Conservation (phyloP, 2,329 filamentous ascomycete species). For the Ophiostoma sp. region DNA sequence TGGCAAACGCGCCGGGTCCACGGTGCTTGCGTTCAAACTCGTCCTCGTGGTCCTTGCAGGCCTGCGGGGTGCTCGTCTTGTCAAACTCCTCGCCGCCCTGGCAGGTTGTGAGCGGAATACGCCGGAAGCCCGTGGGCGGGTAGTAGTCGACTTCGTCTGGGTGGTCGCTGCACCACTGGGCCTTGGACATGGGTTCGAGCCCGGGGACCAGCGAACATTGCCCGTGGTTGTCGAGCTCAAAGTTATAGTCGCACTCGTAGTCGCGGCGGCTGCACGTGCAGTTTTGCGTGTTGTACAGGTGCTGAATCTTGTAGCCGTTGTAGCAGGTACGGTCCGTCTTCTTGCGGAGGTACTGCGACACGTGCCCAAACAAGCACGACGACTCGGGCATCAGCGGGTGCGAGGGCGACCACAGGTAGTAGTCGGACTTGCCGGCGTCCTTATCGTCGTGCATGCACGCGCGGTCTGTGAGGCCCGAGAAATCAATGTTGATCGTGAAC, state of each 20-base stretch:
- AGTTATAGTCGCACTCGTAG: slow-evolving; percentile 98
- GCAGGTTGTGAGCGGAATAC: slow-evolving; percentile 88
- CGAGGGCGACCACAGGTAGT: slow-evolving; percentile 81
- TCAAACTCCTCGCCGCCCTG: slow-evolving; percentile 73
- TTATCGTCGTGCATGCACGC: slow-evolving; percentile 69
- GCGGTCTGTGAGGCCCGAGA: slow-evolving; percentile 73
- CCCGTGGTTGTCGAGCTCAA: slow-evolving; percentile 73
- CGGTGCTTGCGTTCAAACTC: slow-evolving; percentile 70
- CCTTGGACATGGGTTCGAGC: slow-evolving; percentile 57
- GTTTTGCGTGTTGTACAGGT: slow-evolving; percentile 71
- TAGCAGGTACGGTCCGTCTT: slow-evolving; percentile 75
- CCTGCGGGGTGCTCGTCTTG: slow-evolving; percentile 57
- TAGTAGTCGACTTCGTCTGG: slow-evolving; percentile 75
- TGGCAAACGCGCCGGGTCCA: slow-evolving; percentile 66
- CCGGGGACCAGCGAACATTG: slow-evolving; percentile 75
- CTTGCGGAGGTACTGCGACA: slow-evolving; percentile 88
- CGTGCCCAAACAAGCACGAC: slow-evolving; percentile 89
- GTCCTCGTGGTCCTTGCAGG: slow-evolving; percentile 78
- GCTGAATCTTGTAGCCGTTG: slow-evolving; percentile 71
- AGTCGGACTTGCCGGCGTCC: slow-evolving; percentile 61
- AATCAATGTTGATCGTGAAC: slow-evolving; percentile 83
- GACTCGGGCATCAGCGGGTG: slow-evolving; percentile 72
- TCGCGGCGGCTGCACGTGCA: slow-evolving; percentile 83
- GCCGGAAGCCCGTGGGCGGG: slow-evolving; percentile 83
- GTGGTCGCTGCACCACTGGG: slow-evolving; percentile 57